phyloP scores from a whole-genome alignment of 106 monocot species.

The Platanthera zijinensis region DNA sequence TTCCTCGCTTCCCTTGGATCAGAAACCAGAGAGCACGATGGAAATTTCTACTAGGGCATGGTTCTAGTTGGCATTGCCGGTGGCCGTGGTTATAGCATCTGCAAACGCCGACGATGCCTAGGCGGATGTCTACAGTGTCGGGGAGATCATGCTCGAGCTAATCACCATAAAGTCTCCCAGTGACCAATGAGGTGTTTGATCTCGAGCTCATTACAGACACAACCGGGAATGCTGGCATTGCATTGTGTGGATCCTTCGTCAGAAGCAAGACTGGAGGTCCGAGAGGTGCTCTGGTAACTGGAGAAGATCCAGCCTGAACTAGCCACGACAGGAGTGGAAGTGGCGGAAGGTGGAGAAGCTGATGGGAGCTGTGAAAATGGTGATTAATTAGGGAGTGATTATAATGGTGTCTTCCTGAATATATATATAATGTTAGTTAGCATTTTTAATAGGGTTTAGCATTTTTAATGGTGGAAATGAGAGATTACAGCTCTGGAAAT shows the following conservation, averaged over 20 bases:
- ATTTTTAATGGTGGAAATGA: too few species aligned
- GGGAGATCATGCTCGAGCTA: slow-evolving; percentile 73
- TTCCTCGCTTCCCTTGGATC: too few species aligned
- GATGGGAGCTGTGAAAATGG: too few species aligned
- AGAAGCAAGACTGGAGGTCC: slow-evolving; percentile 51
- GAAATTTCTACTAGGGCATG: too few species aligned
- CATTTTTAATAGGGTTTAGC: too few species aligned
- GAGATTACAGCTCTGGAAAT: too few species aligned
- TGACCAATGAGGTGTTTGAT: slow-evolving; percentile 78
- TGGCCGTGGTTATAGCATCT: too few species aligned
- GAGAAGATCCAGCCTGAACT: slow-evolving; percentile 71
- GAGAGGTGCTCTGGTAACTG: slow-evolving; percentile 56
- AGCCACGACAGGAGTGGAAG: neutral
- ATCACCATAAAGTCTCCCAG: slow-evolving; percentile 80
- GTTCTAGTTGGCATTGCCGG: too few species aligned
- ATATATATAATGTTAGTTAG: too few species aligned
- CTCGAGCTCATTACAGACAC: slow-evolving; percentile 68
- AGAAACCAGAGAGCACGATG: too few species aligned
- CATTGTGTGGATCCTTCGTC: slow-evolving; percentile 77
- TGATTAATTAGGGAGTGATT: neutral
- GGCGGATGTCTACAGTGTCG: slow-evolving; percentile 79
- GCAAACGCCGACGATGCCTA: slow-evolving; percentile 11
- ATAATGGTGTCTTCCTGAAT: too few species aligned
- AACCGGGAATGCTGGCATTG: slow-evolving; percentile 38
- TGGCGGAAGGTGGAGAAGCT: slow-evolving; percentile 4